Conservation (phyloP, 805 yeast genomes). For the Lachancea meyersii region DNA sequence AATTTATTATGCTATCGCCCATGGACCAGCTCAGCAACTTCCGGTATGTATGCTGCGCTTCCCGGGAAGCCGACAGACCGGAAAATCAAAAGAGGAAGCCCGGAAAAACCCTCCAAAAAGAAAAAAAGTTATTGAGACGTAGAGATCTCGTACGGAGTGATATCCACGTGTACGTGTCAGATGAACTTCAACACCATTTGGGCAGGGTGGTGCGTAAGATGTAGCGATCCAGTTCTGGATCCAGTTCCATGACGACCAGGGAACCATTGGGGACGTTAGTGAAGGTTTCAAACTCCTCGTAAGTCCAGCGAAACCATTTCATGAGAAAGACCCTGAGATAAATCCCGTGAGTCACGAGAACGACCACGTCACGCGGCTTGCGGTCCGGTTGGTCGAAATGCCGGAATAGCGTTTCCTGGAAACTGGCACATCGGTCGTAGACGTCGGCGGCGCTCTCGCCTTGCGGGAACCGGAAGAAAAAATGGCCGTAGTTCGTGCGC, state of each 20-base stretch:
- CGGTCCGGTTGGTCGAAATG: conserved; percentile 56
- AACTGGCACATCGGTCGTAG: conserved; percentile 83
- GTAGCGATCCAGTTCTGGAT: conserved; percentile 45
- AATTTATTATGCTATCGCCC: too few species aligned
- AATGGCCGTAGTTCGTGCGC: conserved; percentile 81
- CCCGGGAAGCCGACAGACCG: neutral
- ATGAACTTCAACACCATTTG: conserved; percentile 63
- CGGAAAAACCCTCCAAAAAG: neutral
- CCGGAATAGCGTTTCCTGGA: conserved; percentile 79
- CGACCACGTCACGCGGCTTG: conserved; percentile 72
- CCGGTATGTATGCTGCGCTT: neutral
- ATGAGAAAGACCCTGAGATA: conserved; percentile 89
- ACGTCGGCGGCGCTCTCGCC: conserved; percentile 98
- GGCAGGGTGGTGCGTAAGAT: conserved; percentile 52
- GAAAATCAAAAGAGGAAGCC: conserved; percentile 1
- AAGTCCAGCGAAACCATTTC: conserved; percentile 94
- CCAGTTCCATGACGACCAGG: conserved; percentile 69
- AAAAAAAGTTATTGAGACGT: neutral
- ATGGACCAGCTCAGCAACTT: neutral
- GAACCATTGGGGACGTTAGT: conserved; percentile 82
- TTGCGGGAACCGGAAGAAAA: conserved; percentile 82
- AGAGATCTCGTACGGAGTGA: too few species aligned
- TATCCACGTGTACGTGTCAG: too few species aligned
- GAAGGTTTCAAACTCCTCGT: conserved; percentile 78
- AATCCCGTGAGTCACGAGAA: conserved; percentile 87